These are phyloP conservation scores for Alloascoidea hylecoeti DNA, from an alignment of 805 yeast genomes.

Conservation along the genomic window DNA sequence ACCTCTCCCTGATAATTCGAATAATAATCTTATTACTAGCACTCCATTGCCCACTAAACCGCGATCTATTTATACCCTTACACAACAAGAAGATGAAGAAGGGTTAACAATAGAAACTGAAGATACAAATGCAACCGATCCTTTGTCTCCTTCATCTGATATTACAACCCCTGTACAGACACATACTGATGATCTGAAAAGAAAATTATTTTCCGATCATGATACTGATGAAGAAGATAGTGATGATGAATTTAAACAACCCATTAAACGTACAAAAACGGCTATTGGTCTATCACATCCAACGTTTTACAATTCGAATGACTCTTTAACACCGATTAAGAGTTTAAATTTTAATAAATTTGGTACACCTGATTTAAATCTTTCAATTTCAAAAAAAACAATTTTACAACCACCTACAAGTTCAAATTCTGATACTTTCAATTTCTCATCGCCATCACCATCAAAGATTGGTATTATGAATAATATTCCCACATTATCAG, in stretches of 20 bases:
- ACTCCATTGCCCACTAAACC: too few species aligned
- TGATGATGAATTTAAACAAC: neutral
- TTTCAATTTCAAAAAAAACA: neutral
- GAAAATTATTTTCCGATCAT: neutral
- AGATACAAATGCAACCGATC: neutral
- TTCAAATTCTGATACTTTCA: neutral
- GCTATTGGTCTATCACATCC: neutral
- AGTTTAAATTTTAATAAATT: too few species aligned
- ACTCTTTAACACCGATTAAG: too few species aligned
- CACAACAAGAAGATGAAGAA: too few species aligned
- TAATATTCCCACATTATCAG: neutral
- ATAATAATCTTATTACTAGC: too few species aligned
- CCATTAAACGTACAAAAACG: neutral
- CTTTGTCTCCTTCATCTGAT: neutral
- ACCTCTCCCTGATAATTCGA: too few species aligned
- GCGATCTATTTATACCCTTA: too few species aligned
- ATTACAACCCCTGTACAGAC: neutral
- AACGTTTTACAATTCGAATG: too few species aligned
- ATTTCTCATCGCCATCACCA: neutral
- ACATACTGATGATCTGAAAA: neutral
- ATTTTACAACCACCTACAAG: neutral
- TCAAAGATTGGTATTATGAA: neutral
- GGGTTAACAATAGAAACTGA: too few species aligned
- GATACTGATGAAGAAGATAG: neutral
- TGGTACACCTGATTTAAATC: too few species aligned